Evolutionary conservation across 768 basidiomycete genomes (phyloP).

Genomic region (Psilocybe cubensis): DNA sequence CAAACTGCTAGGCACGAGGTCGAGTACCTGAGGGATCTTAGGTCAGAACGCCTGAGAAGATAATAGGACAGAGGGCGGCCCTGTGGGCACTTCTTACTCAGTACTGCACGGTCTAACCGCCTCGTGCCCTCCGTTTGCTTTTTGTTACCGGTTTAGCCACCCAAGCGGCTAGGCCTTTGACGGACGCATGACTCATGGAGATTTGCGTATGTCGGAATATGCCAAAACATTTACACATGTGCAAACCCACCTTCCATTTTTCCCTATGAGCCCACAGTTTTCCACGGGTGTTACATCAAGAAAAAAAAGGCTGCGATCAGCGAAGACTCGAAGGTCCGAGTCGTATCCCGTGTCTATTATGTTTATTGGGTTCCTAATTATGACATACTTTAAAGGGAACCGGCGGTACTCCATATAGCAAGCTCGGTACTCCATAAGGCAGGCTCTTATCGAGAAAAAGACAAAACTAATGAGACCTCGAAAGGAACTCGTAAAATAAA

Average conservation of each 20-base stretch:
- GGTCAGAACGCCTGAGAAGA: not conserved
- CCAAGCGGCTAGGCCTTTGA: not conserved
- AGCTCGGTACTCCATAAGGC: not conserved
- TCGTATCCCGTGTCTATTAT: no score
- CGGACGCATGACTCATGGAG: not conserved
- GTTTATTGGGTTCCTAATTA: not conserved
- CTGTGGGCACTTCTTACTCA: not conserved
- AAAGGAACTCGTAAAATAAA: not conserved
- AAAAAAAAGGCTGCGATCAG: no score
- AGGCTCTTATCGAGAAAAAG: not conserved
- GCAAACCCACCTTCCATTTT: not conserved
- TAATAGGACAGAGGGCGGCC: not conserved
- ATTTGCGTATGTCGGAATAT: not conserved
- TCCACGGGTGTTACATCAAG: not conserved
- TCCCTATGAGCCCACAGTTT: not conserved
- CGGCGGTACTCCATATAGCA: not conserved
- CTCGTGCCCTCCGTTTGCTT: not conserved
- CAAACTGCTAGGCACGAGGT: not conserved
- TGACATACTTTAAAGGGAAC: not conserved
- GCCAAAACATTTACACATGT: not conserved
- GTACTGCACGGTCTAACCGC: not conserved
- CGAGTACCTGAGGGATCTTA: not conserved
- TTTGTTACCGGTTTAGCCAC: not conserved
- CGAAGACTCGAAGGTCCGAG: not conserved
- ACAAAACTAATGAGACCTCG: not conserved